Evolutionary conservation across 2,329 filamentous ascomycete species (phyloP).

Genomic region (Aspergillus costaricaensis): DNA sequence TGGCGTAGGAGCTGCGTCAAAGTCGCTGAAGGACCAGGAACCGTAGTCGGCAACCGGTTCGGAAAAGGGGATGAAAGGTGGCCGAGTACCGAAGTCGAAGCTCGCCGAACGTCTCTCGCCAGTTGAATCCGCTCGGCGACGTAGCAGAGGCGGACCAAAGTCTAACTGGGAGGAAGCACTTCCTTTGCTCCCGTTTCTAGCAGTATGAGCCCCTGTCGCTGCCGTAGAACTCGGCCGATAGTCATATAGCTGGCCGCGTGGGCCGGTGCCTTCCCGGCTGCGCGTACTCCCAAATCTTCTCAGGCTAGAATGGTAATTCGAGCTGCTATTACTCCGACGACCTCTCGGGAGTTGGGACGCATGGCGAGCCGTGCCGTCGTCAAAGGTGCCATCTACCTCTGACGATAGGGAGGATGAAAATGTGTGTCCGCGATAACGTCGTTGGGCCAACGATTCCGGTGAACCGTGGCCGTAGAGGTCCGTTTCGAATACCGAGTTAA

Average conservation of each 20-base stretch:
- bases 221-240: constrained; percentile 29
- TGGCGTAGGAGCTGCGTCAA: constrained; percentile 83
- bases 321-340: constrained; percentile 78
- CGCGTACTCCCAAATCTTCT: constrained; percentile 66
- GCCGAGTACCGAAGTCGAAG: constrained; percentile 45
- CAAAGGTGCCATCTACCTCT: constrained; percentile 52
- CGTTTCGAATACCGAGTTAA: constrained; percentile 44
- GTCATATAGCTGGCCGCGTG: constrained; percentile 40
- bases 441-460: constrained; percentile 33
- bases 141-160: constrained; percentile 54
- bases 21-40: constrained; percentile 48
- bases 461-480: constrained; percentile 37
- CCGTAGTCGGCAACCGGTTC: constrained; percentile 42
- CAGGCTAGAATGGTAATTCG: constrained; percentile 64
- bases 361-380: constrained; percentile 44
- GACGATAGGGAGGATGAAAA: constrained; percentile 63
- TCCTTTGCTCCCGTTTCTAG: constrained; percentile 68
- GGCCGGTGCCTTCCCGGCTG: constrained; percentile 41
- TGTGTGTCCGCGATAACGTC: constrained; percentile 59
- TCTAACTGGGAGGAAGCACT: constrained; percentile 80
- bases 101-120: constrained; percentile 46
- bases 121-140: constrained; percentile 33
- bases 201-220: constrained; percentile 32
- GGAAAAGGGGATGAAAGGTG: constrained; percentile 38
- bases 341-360: constrained; percentile 48